Conservation (phyloP, 371 early-diverging fungal species). For the Globomyces sp. region DNA sequence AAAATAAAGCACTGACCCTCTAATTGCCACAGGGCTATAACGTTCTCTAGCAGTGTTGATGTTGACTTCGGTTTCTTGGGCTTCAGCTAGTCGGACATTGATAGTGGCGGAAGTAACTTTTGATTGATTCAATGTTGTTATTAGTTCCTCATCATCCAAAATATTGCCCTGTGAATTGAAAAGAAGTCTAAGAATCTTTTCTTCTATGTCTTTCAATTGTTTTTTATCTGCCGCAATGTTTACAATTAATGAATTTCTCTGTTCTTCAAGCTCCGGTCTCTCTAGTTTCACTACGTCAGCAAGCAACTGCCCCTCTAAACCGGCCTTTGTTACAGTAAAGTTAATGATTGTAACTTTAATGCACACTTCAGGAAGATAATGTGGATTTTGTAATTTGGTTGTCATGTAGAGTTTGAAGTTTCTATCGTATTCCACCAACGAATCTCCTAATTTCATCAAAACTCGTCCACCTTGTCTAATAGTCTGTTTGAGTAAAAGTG, state of each 20-base stretch:
- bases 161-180: conserved; percentile 59
- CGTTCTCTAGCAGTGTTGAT: conserved; percentile 56
- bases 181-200: conserved; percentile 53
- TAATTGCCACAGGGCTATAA: conserved; percentile 55
- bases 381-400: conserved; percentile 57
- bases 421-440: conserved; percentile 55
- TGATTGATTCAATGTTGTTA: conserved; percentile 56
- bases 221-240: conserved; percentile 54
- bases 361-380: conserved; percentile 60
- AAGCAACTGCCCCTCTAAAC: conserved; percentile 56
- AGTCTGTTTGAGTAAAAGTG: conserved; percentile 51
- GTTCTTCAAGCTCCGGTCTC: conserved; percentile 56
- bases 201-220: conserved; percentile 58
- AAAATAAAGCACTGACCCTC: conserved; percentile 60
- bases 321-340: conserved; percentile 56
- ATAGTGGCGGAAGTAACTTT: conserved; percentile 60
- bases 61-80: conserved; percentile 53
- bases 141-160: conserved; percentile 59
- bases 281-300: conserved; percentile 60
- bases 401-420: conserved; percentile 59
- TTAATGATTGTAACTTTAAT: conserved; percentile 62
- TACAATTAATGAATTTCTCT: conserved; percentile 53
- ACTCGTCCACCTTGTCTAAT: conserved; percentile 52
- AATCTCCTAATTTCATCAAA: conserved; percentile 55
- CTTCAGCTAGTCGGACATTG: conserved; percentile 50